Percentiles rank a stretch among this genome's conserved stretches.
phyloP scores from a whole-genome alignment of 352 stramenopile genomes.

The Aphanomyces euteiches region DNA sequence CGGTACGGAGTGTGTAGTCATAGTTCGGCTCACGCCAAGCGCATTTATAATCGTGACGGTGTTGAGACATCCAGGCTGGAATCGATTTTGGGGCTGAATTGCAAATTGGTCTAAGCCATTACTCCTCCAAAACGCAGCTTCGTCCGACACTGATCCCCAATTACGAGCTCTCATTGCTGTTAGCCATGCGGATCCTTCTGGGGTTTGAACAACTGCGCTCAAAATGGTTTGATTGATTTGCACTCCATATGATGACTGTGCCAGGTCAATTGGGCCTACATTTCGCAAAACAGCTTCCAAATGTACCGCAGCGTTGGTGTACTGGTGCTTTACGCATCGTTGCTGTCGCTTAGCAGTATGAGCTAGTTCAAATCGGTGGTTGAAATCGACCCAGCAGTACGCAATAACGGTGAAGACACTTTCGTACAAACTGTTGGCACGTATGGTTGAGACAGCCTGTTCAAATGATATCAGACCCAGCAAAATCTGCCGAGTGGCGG shows the following conservation, averaged over 20 bases:
- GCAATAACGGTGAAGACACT: conserved; percentile 7
- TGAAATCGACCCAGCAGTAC: conserved; percentile 26
- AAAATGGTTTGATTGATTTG: not conserved
- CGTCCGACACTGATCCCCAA: conserved; percentile 1
- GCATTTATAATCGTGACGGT: not conserved
- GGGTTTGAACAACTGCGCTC: not conserved
- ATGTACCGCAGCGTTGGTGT: conserved; percentile 19
- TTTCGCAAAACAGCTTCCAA: conserved; percentile 22
- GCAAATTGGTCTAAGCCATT: not conserved
- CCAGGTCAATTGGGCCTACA: not conserved
- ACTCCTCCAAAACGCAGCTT: conserved; percentile 5
- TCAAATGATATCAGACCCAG: not conserved
- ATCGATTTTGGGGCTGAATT: conserved; percentile 10
- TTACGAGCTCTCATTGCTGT: not conserved
- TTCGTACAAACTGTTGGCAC: not conserved
- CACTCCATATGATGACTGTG: not conserved
- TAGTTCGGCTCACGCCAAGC: not conserved
- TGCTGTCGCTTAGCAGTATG: conserved; percentile 9
- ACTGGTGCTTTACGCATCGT: not conserved
- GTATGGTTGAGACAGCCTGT: not conserved
- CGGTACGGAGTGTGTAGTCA: not conserved
- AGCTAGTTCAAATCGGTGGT: conserved; percentile 16
- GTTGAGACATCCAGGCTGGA: not conserved
- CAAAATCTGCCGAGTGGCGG: not conserved
- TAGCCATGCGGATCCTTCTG: not conserved